Percentiles rank a stretch among this genome's conserved stretches.
Conservation (phyloP, 2,329 filamentous ascomycete species). For the Aspergillus pseudoviridinutans region DNA sequence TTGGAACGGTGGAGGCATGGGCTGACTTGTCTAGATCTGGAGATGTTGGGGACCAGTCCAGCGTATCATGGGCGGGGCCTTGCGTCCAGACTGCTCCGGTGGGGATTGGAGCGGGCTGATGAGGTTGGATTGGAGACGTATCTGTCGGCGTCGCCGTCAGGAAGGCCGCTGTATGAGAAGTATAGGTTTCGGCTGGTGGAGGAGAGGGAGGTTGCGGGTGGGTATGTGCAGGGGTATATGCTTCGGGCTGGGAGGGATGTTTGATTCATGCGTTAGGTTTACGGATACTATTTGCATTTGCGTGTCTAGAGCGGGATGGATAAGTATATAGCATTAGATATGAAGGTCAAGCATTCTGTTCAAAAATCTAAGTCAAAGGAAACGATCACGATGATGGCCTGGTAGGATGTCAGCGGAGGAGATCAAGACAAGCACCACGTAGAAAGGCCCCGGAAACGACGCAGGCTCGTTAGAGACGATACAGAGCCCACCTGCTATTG, state of each 20-base stretch:
- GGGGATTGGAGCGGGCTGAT: slow-evolving; percentile 35
- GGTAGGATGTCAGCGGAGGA: too few relatives aligned
- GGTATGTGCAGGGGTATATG: slow-evolving; percentile 9
- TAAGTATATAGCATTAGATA: background rate
- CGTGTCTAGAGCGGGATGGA: background rate
- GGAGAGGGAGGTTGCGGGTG: slow-evolving; percentile 1
- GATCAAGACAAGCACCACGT: too few relatives aligned
- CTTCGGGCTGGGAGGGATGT: background rate
- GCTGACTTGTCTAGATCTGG: slow-evolving; percentile 15
- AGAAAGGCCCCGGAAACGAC: too few relatives aligned
- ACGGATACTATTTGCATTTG: background rate
- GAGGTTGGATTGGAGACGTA: slow-evolving; percentile 32
- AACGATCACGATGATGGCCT: too few relatives aligned
- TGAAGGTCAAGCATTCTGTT: too few relatives aligned
- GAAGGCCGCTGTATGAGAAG: slow-evolving; percentile 36
- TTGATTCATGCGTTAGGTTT: too few relatives aligned
- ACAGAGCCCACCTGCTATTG: too few relatives aligned
- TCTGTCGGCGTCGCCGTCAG: slow-evolving; percentile 33
- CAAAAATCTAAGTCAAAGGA: too few relatives aligned
- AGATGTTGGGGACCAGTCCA: slow-evolving; percentile 23
- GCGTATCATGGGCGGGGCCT: slow-evolving; percentile 20
- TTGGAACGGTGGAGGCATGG: background rate
- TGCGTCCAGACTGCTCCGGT: slow-evolving; percentile 29
- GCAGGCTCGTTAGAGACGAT: too few relatives aligned
- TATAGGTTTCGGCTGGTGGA: slow-evolving; percentile 32